Base-by-base conservation (phyloP, 2,329 filamentous ascomycete genomes). In the Aspergillus clavatus region DNA sequence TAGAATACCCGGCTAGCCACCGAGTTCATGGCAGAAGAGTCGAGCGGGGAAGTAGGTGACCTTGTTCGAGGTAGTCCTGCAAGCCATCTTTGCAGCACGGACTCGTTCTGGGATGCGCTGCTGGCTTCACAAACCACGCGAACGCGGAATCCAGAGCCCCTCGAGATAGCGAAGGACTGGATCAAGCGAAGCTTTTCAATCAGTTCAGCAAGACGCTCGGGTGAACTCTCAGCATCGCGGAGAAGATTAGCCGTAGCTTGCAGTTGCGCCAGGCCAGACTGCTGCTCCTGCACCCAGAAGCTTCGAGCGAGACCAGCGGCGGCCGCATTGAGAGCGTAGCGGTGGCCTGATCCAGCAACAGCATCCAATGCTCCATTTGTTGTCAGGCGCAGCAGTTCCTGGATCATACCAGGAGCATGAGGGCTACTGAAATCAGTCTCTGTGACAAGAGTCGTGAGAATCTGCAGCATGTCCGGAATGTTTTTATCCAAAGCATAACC, bases 401-500 rank as follows among this genome's bases (percentile, higher is more conserved):
- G 80, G 42, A 97, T 87, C 62, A 91, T 87, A 40, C 82, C 79
- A 19, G 89, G 82, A 1, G 90, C 89, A 57, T 89, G 84, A 0
- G 86, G 78, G 50, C 86, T 85, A 54, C 90, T 86, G 60, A 98
- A 98, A 65, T 97, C 81, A 1, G 93, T 96, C 56, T 95, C 90
- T 22, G 85, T 72, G 11, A 97, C 79, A 8, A 98, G 73, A 42
- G 83, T 87, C 33, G 83, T 82, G 22, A 98, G 72, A 10, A 98
- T 78, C 37, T 91, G 83, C 58, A 94, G 88, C 89, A 98, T 95
- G 44, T 85, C 84, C 0, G 89, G 85, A 1, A 98, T 81, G 57
- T 98, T 95, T 52, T 84, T 80, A 62, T 98, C 91, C 28, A 98
- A 71, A 0, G 90, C 90, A 73, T 86, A 95, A 12, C 93, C 91